phyloP scores from a whole-genome alignment of 768 basidiomycete species.

The Suillus ampliporus region DNA sequence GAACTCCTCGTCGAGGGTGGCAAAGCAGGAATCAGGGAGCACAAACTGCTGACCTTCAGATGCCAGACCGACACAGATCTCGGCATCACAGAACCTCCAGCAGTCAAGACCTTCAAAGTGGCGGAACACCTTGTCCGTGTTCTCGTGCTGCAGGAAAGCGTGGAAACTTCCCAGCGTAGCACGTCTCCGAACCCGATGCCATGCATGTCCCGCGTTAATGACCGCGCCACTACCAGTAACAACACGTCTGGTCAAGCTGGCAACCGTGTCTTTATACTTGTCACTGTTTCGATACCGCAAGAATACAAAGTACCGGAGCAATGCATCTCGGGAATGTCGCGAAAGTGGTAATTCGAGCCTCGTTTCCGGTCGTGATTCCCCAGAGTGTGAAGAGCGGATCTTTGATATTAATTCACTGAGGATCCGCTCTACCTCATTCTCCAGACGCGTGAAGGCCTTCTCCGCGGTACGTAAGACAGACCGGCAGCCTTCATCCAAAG shows the following conservation, averaged over 20 bases:
- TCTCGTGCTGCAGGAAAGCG: conserved; percentile 32
- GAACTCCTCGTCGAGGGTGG: conserved; percentile 56
- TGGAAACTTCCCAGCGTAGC: conserved; percentile 33
- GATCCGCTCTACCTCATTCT: conserved; percentile 46
- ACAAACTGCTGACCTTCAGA: conserved; percentile 62
- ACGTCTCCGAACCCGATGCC: conserved; percentile 36
- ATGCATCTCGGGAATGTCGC: conserved; percentile 37
- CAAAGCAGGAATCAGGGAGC: conserved; percentile 58
- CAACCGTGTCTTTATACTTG: conserved; percentile 48
- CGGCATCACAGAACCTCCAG: conserved; percentile 53
- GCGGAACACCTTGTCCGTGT: conserved; percentile 5
- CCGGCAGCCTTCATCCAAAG: conserved; percentile 42
- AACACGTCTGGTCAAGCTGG: conserved; percentile 29
- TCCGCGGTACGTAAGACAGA: conserved; percentile 48
- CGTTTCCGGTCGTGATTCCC: neutral
- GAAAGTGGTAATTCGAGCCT: conserved; percentile 29
- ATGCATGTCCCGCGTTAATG: conserved; percentile 25
- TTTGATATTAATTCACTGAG: conserved; percentile 42
- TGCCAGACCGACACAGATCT: conserved; percentile 60
- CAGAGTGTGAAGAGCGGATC: conserved; percentile 32
- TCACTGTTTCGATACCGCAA: conserved; percentile 62
- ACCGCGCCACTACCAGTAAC: conserved; percentile 26
- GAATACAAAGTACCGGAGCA: conserved; percentile 59
- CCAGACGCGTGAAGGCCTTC: conserved; percentile 47
- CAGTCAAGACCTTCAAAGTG: conserved; percentile 42